A percentile compares a stretch with the other conserved stretches of the same genome.
Evolutionary conservation across 495 filamentous ascomycete species (phyloP).

Genomic region (Trypethelium eluteriae): DNA sequence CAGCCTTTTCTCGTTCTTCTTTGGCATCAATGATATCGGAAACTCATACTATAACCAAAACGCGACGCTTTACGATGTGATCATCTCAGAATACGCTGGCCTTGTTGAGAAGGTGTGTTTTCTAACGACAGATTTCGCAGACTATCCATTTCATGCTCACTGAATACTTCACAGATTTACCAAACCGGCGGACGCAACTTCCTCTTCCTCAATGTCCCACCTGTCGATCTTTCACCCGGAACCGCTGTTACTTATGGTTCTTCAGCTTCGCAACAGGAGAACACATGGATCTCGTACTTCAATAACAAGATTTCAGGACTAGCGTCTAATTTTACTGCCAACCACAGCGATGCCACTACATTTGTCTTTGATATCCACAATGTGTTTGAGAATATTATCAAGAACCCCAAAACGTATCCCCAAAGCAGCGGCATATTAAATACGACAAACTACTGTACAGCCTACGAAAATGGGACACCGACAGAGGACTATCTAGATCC

Average conservation of each 20-base stretch:
- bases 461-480: slow-evolving; percentile 52
- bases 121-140: neutral
- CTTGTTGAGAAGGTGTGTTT: slow-evolving; percentile 44
- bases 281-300: slow-evolving; percentile 25
- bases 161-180: slow-evolving; percentile 35
- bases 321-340: slow-evolving; percentile 20
- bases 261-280: slow-evolving; percentile 17
- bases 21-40: slow-evolving; percentile 75
- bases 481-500: slow-evolving; percentile 38
- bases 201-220: slow-evolving; percentile 66
- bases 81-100: slow-evolving; percentile 52
- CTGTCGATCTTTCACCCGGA: slow-evolving; percentile 57
- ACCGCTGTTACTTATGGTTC: slow-evolving; percentile 28
- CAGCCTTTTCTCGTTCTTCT: slow-evolving; percentile 62
- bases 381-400: slow-evolving; percentile 28
- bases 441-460: slow-evolving; percentile 46
- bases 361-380: slow-evolving; percentile 32
- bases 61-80: slow-evolving; percentile 40
- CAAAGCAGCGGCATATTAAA: slow-evolving; percentile 44
- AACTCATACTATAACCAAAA: slow-evolving; percentile 50
- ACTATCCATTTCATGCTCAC: neutral
- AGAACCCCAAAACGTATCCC: slow-evolving; percentile 24
- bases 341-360: slow-evolving; percentile 24
- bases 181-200: slow-evolving; percentile 63
- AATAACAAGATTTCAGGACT: slow-evolving; percentile 27